Evolutionary conservation across 441 rosid genomes (phyloP), one percentile per base, ranked within the genome.

Genomic region (Eruca vesicaria): DNA sequence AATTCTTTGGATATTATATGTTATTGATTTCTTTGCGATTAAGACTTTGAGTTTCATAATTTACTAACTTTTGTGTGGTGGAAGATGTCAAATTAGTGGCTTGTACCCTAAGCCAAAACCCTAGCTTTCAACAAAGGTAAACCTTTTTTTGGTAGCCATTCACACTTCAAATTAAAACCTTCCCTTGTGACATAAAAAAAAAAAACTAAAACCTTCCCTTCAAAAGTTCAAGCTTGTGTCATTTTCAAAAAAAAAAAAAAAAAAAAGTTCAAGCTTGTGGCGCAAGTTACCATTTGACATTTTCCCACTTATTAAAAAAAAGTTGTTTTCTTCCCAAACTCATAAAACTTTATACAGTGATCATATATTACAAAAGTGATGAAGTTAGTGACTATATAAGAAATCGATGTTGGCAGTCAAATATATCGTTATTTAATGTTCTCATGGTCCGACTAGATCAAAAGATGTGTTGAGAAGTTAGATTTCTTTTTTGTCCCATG

Each of bases 11-110:
- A 58, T 31, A 9, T 59, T 29, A 59, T 15, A 28, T 43, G 52
- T 35, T 36, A 43, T 41, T n/a, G 15, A 31, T 45, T n/a, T 59
- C 61, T 72, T 68, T 33, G 73, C 41, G 29, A 71, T 16, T 38
- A 67, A 55, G 74, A 68, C 59, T 55, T 60, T 18, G 18, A 29
- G 2, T 26, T 62, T 29, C 2, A 33, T 23, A 4, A 21, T 38
- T 8, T 7, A 16, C 15, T 19, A 28, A 14, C 16, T 43, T 16
- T 19, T 8, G 10, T 53, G 15, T 73, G 26, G 33, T 57, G 70
- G 63, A 63, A 50, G 33, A 45, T 14, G 63, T 35, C 57, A 63
- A 55, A 55, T 16, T 18, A 52, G 57, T 31, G 38, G 33, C 26
- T 29, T 72, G 16, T 33, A 18, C 19, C 71, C n/a, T 41, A 73